Percentiles rank a stretch among this genome's conserved stretches.
These are phyloP conservation scores for Septoria petroselini DNA, from an alignment of 2,329 filamentous ascomycete species.

Conservation along the genomic window DNA sequence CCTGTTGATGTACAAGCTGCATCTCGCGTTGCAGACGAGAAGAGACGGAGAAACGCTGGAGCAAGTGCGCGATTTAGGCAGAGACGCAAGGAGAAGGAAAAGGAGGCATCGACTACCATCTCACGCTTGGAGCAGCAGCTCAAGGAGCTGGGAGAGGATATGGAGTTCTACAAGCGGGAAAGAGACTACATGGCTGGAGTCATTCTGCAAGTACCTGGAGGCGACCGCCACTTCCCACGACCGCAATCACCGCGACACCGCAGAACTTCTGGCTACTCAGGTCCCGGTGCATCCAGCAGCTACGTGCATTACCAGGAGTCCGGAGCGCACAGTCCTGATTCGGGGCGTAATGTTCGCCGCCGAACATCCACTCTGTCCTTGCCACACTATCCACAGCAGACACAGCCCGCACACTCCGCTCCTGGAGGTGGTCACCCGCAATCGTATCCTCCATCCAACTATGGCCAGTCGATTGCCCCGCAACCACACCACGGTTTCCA, in stretches of 20 bases:
- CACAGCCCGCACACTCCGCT: constrained; percentile 8
- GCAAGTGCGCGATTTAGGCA: constrained; percentile 79
- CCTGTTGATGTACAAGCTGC: constrained; percentile 77
- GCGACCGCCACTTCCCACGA: constrained; percentile 46
- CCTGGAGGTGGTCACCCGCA: constrained; percentile 14
- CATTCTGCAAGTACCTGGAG: constrained; percentile 57
- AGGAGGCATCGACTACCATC: constrained; percentile 66
- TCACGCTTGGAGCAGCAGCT: constrained; percentile 66
- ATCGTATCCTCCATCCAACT: constrained; percentile 24
- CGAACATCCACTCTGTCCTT: constrained; percentile 32
- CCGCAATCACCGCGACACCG: constrained; percentile 44
- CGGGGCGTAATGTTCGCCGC: constrained; percentile 31
- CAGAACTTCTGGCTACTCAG: constrained; percentile 24
- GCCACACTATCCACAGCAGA: constrained; percentile 22
- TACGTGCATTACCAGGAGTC: constrained; percentile 28
- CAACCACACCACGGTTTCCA: constrained; percentile 24
- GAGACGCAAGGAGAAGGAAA: constrained; percentile 78
- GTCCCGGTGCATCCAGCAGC: constrained; percentile 16
- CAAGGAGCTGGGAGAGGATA: constrained; percentile 64
- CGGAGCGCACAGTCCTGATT: constrained; percentile 29
- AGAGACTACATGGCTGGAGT: constrained; percentile 69
- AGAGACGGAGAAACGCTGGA: constrained; percentile 78
- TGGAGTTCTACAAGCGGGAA: constrained; percentile 71
- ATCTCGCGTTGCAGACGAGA: constrained; percentile 79
- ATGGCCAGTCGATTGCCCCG: constrained; percentile 25